A percentile compares a stretch with the other conserved stretches of the same genome.
phyloP scores from a whole-genome alignment of 495 filamentous ascomycete genomes.

The Aspergillus coremiiformis region DNA sequence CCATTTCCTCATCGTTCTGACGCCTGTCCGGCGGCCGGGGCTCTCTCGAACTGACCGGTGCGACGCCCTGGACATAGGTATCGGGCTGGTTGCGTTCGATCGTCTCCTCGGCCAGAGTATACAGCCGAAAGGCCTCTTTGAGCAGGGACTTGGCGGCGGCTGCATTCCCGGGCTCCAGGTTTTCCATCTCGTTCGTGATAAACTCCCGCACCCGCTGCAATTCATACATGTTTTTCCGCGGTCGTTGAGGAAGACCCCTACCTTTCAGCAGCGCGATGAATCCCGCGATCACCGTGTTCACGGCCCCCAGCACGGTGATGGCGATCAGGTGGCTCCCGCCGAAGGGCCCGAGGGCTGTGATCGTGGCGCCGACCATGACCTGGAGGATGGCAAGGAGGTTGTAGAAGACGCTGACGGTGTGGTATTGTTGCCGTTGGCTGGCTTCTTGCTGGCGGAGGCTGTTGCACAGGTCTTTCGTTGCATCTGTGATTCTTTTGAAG shows the following conservation, averaged over 20 bases:
- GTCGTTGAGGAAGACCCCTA: slow-evolving; percentile 43
- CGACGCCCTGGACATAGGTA: too few relatives aligned
- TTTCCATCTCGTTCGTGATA: slow-evolving; percentile 23
- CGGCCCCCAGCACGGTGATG: slow-evolving; percentile 40
- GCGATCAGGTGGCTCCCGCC: slow-evolving; percentile 27
- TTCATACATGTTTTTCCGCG: slow-evolving; percentile 38
- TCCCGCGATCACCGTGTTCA: slow-evolving; percentile 43
- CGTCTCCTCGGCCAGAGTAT: too few relatives aligned
- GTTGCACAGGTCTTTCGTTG: background rate
- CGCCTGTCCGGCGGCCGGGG: too few relatives aligned
- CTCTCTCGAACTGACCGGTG: too few relatives aligned
- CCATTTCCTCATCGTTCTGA: too few relatives aligned
- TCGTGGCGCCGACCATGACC: slow-evolving; percentile 38
- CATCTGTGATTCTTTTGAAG: background rate
- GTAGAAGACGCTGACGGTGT: background rate
- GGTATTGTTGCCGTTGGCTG: background rate
- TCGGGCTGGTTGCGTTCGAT: too few relatives aligned
- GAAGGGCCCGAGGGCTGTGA: slow-evolving; percentile 39
- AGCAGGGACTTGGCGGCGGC: too few relatives aligned
- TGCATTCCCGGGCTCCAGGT: background rate
- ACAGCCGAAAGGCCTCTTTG: too few relatives aligned
- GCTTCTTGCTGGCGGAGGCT: background rate
- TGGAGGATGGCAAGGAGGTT: slow-evolving; percentile 24
- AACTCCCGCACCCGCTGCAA: slow-evolving; percentile 39
- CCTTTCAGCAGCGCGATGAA: slow-evolving; percentile 44